Evolutionary conservation across 352 stramenopile genomes (phyloP), one percentile per base, ranked within the genome.

Genomic region (Hyaloperonospora brassicae): DNA sequence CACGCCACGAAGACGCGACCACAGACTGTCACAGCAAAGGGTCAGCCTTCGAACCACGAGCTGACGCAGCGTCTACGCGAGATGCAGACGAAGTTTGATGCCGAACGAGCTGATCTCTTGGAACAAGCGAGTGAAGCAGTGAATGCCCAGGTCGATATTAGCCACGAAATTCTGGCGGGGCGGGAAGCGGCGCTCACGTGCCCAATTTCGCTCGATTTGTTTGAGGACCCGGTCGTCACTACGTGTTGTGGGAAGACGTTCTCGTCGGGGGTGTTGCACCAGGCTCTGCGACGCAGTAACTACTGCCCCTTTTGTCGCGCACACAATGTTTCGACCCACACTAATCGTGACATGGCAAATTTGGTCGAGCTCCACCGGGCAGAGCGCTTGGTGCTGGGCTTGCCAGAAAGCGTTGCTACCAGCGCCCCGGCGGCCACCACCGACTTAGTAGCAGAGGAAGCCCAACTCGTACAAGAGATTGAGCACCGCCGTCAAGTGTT

Each of bases 181-280:
- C 46, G 60, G 5, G 60, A 68, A 38, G 43, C 47, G n/a, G 30
- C 21, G 13, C 34, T 68, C 24, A 61, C 47, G 11, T 68, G 60
- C 39, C 60, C 60, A 2, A 68, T 68, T 45, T 60, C 51, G 30
- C 22, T 64, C n/a, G 60, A 68, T 24, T 31, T 68, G 47, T 64
- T 64, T 21, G 60, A 64, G 24, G 47, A 64, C 23, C 60, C 55
- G 9, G 55, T 68, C n/a, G 21, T 55, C 7, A 64, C 60, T 1
- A 47, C 42, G 13, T 68, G 60, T 41, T 68, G 55, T 25, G 55
- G 60, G 2, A 68, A 64, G n/a, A 68, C 55, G 0, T 68, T 68
- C 23, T 68, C 60, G 13, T 63, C 50, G 10, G 31, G 17, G 5
- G 21, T 55, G 1, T 38, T 68, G 34, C n/a, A 10, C 4, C 50